A percentile compares a stretch with the other conserved stretches of the same genome.
phyloP scores from a whole-genome alignment of 108 stramenopile genomes.

The Nitzschia sp. region DNA sequence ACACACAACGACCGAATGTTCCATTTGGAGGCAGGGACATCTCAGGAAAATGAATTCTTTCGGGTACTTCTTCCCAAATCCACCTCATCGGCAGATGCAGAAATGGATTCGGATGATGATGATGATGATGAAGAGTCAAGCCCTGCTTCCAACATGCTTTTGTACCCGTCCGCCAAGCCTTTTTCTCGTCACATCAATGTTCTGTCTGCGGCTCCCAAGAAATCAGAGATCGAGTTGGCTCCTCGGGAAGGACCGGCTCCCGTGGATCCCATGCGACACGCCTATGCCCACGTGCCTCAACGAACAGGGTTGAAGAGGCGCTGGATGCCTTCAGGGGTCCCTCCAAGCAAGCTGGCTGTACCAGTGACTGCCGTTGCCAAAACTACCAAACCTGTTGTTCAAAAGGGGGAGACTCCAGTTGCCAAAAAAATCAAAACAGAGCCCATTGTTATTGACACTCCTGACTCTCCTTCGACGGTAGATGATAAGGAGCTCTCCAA shows the following conservation, averaged over 20 bases:
- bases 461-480: background rate
- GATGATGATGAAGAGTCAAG: constrained; percentile 12
- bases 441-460: constrained; percentile 1
- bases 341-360: background rate
- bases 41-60: constrained; percentile 45
- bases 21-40: constrained; percentile 36
- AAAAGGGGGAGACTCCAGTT: background rate
- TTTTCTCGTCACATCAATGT: constrained; percentile 41
- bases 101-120: constrained; percentile 7
- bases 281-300: constrained; percentile 70
- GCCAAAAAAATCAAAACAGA: constrained; percentile 23
- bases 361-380: background rate
- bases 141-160: background rate
- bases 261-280: constrained; percentile 44
- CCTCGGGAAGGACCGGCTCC: constrained; percentile 42
- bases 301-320: constrained; percentile 73
- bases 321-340: constrained; percentile 56
- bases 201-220: constrained; percentile 22
- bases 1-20: constrained; percentile 40
- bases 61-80: constrained; percentile 48
- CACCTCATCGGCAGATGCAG: background rate
- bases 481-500: constrained; percentile 12
- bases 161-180: constrained; percentile 30
- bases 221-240: constrained; percentile 35
- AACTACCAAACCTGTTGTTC: background rate